Evolutionary conservation across 345 rosid genomes (phyloP).

Genomic region (Schrenkiella parvula): DNA sequence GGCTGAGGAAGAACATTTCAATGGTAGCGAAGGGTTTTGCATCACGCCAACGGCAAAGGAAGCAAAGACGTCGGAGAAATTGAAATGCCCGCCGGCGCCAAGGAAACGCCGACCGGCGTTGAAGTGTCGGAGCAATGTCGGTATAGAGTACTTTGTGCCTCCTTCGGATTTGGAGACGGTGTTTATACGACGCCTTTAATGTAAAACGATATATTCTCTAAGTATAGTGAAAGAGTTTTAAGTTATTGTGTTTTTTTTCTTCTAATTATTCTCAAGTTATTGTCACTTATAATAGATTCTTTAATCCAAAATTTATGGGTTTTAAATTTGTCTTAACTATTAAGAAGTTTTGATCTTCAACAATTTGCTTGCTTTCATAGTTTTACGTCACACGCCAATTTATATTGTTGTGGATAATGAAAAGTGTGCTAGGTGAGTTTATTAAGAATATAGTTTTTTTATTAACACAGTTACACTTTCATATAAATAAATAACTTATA

Average conservation of each 20-base stretch:
- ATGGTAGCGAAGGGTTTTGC: slow-evolving; percentile 35
- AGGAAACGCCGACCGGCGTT: slow-evolving; percentile 64
- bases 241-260: no score
- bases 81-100: slow-evolving; percentile 77
- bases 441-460: neutral
- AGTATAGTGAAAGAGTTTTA: neutral
- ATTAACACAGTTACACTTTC: neutral
- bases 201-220: neutral
- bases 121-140: slow-evolving; percentile 45
- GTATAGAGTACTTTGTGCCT: slow-evolving; percentile 64
- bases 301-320: neutral
- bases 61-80: slow-evolving; percentile 52
- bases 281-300: neutral
- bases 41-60: slow-evolving; percentile 65
- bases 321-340: neutral
- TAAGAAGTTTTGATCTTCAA: neutral
- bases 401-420: neutral
- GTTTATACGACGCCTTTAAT: slow-evolving; percentile 43
- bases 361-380: neutral
- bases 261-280: neutral
- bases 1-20: neutral
- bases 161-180: slow-evolving; percentile 71
- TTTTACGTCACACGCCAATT: neutral
- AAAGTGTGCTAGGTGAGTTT: neutral
- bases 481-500: neutral